A percentile compares a stretch with the other conserved stretches of the same genome.
These are phyloP conservation scores for Hypholoma fasciculare DNA, from an alignment of 768 basidiomycete genomes.

Conservation along the genomic window DNA sequence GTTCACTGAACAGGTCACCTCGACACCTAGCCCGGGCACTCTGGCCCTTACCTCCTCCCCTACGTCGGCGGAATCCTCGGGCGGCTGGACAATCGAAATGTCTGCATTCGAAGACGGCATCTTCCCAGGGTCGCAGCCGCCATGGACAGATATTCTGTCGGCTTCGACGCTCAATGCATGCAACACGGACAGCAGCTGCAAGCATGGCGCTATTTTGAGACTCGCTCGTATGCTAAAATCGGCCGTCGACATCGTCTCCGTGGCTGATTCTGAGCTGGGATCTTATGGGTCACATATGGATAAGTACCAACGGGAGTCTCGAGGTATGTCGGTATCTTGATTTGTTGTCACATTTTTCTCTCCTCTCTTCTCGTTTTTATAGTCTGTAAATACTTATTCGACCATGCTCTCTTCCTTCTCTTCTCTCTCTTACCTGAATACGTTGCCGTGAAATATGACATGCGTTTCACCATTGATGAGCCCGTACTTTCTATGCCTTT, in stretches of 20 bases:
- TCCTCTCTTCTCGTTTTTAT: constrained; percentile 12
- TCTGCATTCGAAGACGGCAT: constrained; percentile 44
- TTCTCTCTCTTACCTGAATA: neutral
- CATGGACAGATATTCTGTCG: too few species aligned
- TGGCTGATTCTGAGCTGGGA: constrained; percentile 1
- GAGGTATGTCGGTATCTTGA: constrained; percentile 19
- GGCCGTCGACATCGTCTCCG: neutral
- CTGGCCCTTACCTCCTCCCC: constrained; percentile 58
- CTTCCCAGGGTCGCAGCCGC: too few species aligned
- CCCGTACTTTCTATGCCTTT: neutral
- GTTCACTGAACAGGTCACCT: constrained; percentile 1
- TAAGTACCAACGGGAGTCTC: neutral
- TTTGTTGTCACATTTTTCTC: constrained; percentile 12
- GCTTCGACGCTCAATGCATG: neutral
- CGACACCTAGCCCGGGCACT: constrained; percentile 48
- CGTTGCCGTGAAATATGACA: constrained; percentile 2
- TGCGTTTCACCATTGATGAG: neutral
- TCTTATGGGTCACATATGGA: constrained; percentile 4
- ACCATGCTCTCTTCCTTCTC: neutral
- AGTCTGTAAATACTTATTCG: constrained; percentile 6
- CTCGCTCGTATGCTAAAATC: neutral
- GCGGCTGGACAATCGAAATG: constrained; percentile 60
- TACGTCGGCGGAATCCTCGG: constrained; percentile 53
- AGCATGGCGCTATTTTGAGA: neutral
- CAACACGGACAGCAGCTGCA: neutral